These are phyloP conservation scores for Leptographium wingfieldii DNA, from an alignment of 2,329 filamentous ascomycete genomes.

Conservation along the genomic window DNA sequence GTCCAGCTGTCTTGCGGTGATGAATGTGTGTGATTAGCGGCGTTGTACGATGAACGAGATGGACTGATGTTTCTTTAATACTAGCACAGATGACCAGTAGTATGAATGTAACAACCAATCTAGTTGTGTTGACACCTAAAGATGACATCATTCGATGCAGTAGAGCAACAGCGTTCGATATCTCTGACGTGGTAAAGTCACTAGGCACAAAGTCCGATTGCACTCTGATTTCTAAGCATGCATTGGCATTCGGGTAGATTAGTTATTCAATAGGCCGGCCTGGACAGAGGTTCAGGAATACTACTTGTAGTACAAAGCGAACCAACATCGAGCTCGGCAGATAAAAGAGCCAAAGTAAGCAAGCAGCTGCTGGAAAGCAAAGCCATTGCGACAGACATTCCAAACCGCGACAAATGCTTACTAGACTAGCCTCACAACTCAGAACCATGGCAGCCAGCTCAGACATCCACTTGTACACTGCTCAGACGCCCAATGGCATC, in stretches of 20 bases:
- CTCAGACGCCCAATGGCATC: conserved; percentile 77
- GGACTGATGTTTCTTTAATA: background rate
- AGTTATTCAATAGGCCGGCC: too few relatives aligned
- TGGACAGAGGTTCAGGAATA: background rate
- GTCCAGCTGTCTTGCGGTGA: too few relatives aligned
- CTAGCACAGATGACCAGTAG: background rate
- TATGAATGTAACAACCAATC: background rate
- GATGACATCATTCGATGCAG: background rate
- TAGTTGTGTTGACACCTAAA: background rate
- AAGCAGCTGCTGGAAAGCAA: background rate
- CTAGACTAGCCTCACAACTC: background rate
- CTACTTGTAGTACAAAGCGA: background rate
- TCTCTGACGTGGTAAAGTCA: background rate
- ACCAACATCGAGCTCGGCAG: background rate
- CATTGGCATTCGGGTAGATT: background rate
- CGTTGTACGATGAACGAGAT: background rate
- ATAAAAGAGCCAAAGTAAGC: background rate
- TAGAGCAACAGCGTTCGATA: background rate
- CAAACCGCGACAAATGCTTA: background rate
- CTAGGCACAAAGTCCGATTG: background rate
- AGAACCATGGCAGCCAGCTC: conserved; percentile 32
- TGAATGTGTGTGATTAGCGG: background rate
- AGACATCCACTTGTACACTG: conserved; percentile 71
- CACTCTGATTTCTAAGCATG: background rate
- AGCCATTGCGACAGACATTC: background rate